phyloP scores from a whole-genome alignment of 2,329 filamentous ascomycete species.

The Fusarium duplospermum region DNA sequence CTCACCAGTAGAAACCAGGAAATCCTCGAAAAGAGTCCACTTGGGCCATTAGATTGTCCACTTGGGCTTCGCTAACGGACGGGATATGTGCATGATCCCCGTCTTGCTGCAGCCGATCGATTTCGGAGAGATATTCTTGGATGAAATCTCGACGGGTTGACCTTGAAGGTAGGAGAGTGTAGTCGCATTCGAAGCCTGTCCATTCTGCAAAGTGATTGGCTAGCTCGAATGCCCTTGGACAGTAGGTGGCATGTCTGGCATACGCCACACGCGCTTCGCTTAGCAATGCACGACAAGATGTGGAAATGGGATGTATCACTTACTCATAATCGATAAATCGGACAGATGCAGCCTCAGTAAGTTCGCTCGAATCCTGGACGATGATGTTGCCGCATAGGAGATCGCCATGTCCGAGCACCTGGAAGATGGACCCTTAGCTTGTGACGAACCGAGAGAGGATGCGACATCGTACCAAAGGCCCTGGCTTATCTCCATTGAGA shows the following conservation, averaged over 20 bases:
- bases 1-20: slow-evolving; percentile 41
- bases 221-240: slow-evolving; percentile 36
- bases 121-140: slow-evolving; percentile 26
- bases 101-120: slow-evolving; percentile 1
- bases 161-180: slow-evolving; percentile 21
- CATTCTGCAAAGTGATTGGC: slow-evolving; percentile 41
- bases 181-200: slow-evolving; percentile 38
- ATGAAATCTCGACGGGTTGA: slow-evolving; percentile 32
- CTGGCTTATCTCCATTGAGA: slow-evolving; percentile 7
- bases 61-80: slow-evolving; percentile 19
- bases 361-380: slow-evolving; percentile 11
- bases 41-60: slow-evolving; percentile 29
- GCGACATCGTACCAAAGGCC: slow-evolving; percentile 26
- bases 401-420: slow-evolving; percentile 40
- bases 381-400: slow-evolving; percentile 39
- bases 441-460: background rate
- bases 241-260: slow-evolving; percentile 38
- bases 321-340: slow-evolving; percentile 42
- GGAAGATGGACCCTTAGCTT: background rate
- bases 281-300: background rate
- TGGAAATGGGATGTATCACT: slow-evolving; percentile 7
- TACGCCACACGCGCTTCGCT: background rate
- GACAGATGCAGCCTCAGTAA: slow-evolving; percentile 19
- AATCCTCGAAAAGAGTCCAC: slow-evolving; percentile 37
- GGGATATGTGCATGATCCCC: background rate